Evolutionary conservation across 345 rosid genomes (phyloP).

Genomic region (Laguncularia racemosa): DNA sequence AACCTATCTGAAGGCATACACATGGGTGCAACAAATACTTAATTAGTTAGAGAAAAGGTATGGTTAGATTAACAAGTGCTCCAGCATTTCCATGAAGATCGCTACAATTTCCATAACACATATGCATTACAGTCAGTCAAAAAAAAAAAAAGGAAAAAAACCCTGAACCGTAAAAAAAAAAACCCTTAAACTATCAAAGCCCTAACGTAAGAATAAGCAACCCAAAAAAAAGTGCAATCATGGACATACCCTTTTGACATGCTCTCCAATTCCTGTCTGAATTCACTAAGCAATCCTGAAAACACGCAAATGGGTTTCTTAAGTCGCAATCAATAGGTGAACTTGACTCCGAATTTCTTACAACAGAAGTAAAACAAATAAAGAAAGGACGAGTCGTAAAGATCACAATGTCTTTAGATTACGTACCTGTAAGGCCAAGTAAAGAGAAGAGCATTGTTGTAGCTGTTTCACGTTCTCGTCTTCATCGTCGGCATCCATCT

Average conservation of each 20-base stretch:
- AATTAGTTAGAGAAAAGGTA: too few relatives aligned
- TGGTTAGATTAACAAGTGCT: too few relatives aligned
- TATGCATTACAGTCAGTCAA: too few relatives aligned
- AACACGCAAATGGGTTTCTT: background rate
- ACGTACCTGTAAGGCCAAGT: slow-evolving; percentile 59
- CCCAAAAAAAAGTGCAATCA: background rate
- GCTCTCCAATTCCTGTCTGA: slow-evolving; percentile 75
- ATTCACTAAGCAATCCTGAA: slow-evolving; percentile 72
- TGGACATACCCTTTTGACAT: slow-evolving; percentile 62
- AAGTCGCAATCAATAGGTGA: background rate
- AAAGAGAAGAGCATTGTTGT: slow-evolving; percentile 64
- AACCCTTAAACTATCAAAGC: too few relatives aligned
- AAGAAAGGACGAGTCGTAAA: background rate
- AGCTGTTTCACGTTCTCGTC: slow-evolving; percentile 92
- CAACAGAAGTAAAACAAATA: background rate
- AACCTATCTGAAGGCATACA: too few relatives aligned
- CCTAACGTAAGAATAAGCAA: background rate
- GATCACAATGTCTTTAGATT: background rate
- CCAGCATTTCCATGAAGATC: too few relatives aligned
- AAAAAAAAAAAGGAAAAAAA: too few relatives aligned
- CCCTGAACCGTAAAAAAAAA: too few relatives aligned
- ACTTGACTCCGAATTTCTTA: too few relatives aligned
- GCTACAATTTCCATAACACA: too few relatives aligned
- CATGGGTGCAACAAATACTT: too few relatives aligned
- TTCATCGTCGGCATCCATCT: slow-evolving; percentile 62